These are phyloP conservation scores for Teunomyces barrocoloradensis DNA, from an alignment of 805 yeast species.

Conservation along the genomic window DNA sequence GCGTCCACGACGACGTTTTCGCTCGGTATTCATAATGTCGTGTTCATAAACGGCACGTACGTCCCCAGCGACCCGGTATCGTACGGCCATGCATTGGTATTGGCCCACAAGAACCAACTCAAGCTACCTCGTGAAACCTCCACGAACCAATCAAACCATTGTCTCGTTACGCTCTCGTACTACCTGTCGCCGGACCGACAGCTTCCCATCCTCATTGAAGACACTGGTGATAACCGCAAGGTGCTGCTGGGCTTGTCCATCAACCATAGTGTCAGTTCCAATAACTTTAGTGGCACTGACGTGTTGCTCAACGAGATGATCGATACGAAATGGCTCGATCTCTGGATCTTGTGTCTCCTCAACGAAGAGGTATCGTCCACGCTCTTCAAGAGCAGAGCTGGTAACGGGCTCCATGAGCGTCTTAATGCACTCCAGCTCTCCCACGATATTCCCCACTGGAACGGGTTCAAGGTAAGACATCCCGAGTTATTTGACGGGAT, in stretches of 20 bases:
- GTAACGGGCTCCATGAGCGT: neutral
- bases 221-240: conserved; percentile 1
- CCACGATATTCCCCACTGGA: conserved; percentile 24
- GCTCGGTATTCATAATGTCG: conserved; percentile 53
- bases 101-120: conserved; percentile 44
- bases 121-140: conserved; percentile 9
- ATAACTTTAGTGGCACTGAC: conserved; percentile 7
- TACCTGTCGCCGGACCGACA: conserved; percentile 48
- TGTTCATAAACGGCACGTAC: conserved; percentile 22
- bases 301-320: conserved; percentile 27
- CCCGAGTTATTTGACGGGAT: conserved; percentile 18
- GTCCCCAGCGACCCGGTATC: conserved; percentile 63
- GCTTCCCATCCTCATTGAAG: conserved; percentile 56
- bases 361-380: conserved; percentile 14
- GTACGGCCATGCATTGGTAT: conserved; percentile 42
- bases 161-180: conserved; percentile 45
- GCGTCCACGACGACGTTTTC: conserved; percentile 32
- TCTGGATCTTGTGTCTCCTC: conserved; percentile 40
- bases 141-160: conserved; percentile 18
- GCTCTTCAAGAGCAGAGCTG: conserved; percentile 13
- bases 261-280: conserved; percentile 6
- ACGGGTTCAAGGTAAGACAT: conserved; percentile 23
- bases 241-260: conserved; percentile 3
- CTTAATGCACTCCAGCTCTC: conserved; percentile 15
- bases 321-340: conserved; percentile 50